Evolutionary conservation across 164 flowering plant genomes (phyloP), one percentile per base, ranked within the genome.

Genomic region (Cinnamomum chago): DNA sequence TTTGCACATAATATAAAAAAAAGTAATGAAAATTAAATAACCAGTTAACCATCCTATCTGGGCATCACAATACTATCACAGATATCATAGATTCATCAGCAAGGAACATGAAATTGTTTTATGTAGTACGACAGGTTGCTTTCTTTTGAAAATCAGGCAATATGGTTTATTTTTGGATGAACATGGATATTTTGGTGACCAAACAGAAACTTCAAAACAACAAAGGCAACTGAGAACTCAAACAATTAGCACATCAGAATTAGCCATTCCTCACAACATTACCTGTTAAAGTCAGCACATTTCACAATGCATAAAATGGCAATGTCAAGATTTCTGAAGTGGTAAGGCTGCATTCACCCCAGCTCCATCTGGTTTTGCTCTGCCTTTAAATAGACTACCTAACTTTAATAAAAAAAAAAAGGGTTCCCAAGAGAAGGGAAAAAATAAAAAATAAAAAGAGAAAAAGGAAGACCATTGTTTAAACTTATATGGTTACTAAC

Each of bases 301-400:
- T 66, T 73, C 60, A 70, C 69, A 20, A 77, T 30, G 73, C 23
- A n/a, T 52, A 78, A 55, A 62, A 70, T 77, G 52, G 66, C 23
- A 66, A 47, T 68, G 82, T 66, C 76, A 78, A 77, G 62, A 80
- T 71, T 84, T 73, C 77, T 68, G 65, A 52, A 68, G 68, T 40
- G 47, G 72, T 70, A 76, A 67, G 72, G 70, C 15, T 58, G 58
- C 28, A 71, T 76, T 15, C 84, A 80, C 78, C 75, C 78, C 84
- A 86, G 82, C 87, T 77, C 75, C 80, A 77, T 69, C 80, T 71
- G 76, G 74, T 71, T 72, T 85, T 74, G 77, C 78, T 77, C 67
- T 70, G 78, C 71, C 81, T 77, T 79, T 71, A 65, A 10, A 11
- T 13, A 73, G 75, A 55, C 60, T 28, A 77, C 78, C 80, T 79